Percentiles rank a stretch among this genome's conserved stretches.
Evolutionary conservation across 75 land plant genomes (phyloP).

Genomic region (Gnetum montanum): DNA sequence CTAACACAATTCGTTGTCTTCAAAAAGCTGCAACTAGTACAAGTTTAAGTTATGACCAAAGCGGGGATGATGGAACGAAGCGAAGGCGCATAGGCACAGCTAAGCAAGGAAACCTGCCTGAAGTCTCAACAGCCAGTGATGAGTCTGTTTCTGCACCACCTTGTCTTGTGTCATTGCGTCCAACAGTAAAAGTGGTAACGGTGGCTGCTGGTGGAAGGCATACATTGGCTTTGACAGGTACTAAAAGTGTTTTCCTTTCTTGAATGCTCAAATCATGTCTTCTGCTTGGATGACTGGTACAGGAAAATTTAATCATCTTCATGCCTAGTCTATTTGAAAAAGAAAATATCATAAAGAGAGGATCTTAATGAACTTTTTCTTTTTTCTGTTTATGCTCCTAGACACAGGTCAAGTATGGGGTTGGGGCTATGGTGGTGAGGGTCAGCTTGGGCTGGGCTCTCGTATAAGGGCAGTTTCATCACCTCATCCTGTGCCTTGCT

Average conservation of each 20-base stretch:
- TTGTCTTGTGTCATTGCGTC: slow-evolving; percentile 67
- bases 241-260: neutral
- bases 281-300: no score
- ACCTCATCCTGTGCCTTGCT: slow-evolving; percentile 82
- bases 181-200: slow-evolving; percentile 54
- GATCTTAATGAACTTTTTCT: no score
- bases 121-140: slow-evolving; percentile 58
- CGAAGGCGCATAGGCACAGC: slow-evolving; percentile 49
- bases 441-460: slow-evolving; percentile 95
- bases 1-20: slow-evolving; percentile 25
- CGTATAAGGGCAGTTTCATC: slow-evolving; percentile 88
- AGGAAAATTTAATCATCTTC: no score
- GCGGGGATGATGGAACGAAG: slow-evolving; percentile 63
- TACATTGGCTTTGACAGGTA: slow-evolving; percentile 93
- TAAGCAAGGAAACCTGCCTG: slow-evolving; percentile 51
- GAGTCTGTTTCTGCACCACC: slow-evolving; percentile 76
- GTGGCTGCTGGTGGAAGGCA: slow-evolving; percentile 99
- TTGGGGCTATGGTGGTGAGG: slow-evolving; percentile 99
- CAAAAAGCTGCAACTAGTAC: slow-evolving; percentile 11
- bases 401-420: slow-evolving; percentile 98
- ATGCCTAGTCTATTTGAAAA: no score
- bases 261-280: neutral
- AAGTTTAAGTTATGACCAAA: slow-evolving; percentile 19
- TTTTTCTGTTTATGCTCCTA: no score
- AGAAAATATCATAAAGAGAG: no score